Percentiles rank a stretch among this genome's conserved stretches.
These are phyloP conservation scores for Bifiguratus adelaidae DNA, from an alignment of 192 early-diverging fungal genomes.

Conservation along the genomic window DNA sequence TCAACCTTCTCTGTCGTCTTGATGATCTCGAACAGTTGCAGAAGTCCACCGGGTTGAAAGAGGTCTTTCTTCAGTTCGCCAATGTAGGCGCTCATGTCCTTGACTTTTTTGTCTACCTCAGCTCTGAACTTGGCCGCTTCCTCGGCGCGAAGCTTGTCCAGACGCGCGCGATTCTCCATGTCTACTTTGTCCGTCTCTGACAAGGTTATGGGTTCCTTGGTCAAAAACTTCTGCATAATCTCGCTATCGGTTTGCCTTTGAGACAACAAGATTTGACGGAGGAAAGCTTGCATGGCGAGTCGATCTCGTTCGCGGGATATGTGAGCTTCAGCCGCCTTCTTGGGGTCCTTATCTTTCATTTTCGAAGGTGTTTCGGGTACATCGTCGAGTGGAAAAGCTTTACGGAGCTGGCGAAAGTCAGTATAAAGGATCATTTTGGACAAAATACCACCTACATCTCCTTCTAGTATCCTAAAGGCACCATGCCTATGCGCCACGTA, in stretches of 20 bases:
- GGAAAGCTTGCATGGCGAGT: constrained; percentile 25
- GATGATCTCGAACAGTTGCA: constrained; percentile 14
- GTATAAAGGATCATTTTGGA: background rate
- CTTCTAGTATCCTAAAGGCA: constrained; percentile 28
- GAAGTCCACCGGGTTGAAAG: constrained; percentile 24
- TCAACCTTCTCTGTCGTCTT: constrained; percentile 18
- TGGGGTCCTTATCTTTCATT: constrained; percentile 8
- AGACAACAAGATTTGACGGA: constrained; percentile 20
- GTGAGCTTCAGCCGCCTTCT: background rate
- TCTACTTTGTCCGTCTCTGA: constrained; percentile 21
- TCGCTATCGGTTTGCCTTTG: constrained; percentile 14
- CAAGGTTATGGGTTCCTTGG: constrained; percentile 18
- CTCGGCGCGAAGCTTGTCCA: constrained; percentile 25
- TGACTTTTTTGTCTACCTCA: constrained; percentile 29
- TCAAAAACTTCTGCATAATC: constrained; percentile 26
- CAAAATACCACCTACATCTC: constrained; percentile 14
- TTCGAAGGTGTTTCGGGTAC: constrained; percentile 31
- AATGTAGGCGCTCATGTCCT: constrained; percentile 33
- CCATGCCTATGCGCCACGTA: constrained; percentile 32
- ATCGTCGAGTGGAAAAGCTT: constrained; percentile 23
- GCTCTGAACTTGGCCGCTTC: constrained; percentile 28
- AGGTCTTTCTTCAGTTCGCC: constrained; percentile 32
- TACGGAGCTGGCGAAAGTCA: constrained; percentile 15
- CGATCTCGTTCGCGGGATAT: constrained; percentile 38
- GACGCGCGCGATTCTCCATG: constrained; percentile 12